Evolutionary conservation across 2,329 filamentous ascomycete species (phyloP), one percentile per base, ranked within the genome.

Genomic region (Beauveria medogensis): DNA sequence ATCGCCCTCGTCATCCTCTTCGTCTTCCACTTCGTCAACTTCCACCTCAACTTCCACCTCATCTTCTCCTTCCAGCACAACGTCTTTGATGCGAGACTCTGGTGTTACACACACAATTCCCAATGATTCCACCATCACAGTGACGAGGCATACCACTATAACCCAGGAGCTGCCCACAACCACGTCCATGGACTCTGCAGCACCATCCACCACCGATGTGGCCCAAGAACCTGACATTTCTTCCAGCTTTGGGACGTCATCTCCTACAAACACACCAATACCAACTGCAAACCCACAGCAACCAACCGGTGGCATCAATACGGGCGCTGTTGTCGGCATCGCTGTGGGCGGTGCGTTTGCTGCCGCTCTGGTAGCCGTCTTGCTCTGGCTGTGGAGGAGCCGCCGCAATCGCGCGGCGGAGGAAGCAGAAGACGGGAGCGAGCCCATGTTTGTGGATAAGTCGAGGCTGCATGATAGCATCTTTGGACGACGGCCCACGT

Each of bases 91-190:
- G 67, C 72, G 72, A 12, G 74, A 75, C 63, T 75, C 73, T 12
- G 72, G 73, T 22, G 68, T 68, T 55, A 75, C 73, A 22, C 70
- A 69, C 51, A 74, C 72, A 8, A 69, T 75, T 44, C 70, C 72
- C 7, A 75, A 74, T 59, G 66, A 68, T 40, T 67, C 68, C 3
- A 64, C 68, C 43, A 66, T 76, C 48, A 75, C 74, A 2, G 61
- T 74, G 18, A 75, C 71, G 10, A 71, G 61, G 46, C 71, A 72
- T 55, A 75, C 72, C n/a, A 62, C 71, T 52, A 67, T 72, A 40
- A 61, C 60, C 47, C 34, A 28, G 60, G 28, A 34, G 20, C 26
- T 61, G n/a, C 41, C 60, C 62, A 59, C 69, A 55, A 69, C 68
- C 57, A 69, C 67, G 20, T 66, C 67, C 51, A 69, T 68, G 28